A percentile compares a stretch with the other conserved stretches of the same genome.
These are phyloP conservation scores for Fusarium neocosmosporiellum DNA, from an alignment of 2,329 filamentous ascomycete species.

Conservation along the genomic window DNA sequence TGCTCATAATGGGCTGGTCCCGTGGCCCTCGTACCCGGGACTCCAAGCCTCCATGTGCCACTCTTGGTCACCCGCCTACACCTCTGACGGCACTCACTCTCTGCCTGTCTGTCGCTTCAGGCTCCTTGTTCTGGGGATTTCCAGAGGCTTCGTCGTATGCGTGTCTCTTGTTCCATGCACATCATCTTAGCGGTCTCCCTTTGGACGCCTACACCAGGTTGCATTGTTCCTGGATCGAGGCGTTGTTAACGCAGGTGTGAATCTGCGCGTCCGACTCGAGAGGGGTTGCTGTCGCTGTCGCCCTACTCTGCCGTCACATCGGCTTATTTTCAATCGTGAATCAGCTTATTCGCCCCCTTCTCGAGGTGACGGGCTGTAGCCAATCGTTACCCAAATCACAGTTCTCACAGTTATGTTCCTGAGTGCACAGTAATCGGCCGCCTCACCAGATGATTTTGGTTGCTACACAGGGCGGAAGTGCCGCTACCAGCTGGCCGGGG, in stretches of 20 bases:
- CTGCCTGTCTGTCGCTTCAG: slow-evolving; percentile 4
- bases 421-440: slow-evolving; percentile 8
- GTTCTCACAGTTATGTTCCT: not conserved
- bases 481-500: not conserved
- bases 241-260: slow-evolving; percentile 24
- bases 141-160: not conserved
- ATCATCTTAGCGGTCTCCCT: not conserved
- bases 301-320: not conserved
- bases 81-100: not conserved
- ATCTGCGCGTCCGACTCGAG: slow-evolving; percentile 1
- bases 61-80: slow-evolving; percentile 22
- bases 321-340: not conserved
- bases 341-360: not conserved
- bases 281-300: not conserved
- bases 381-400: slow-evolving; percentile 7
- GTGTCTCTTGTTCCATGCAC: slow-evolving; percentile 19
- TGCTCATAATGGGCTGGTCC: slow-evolving; percentile 29
- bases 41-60: slow-evolving; percentile 30
- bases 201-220: slow-evolving; percentile 9
- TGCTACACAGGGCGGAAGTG: not conserved
- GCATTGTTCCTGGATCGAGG: slow-evolving; percentile 32
- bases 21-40: slow-evolving; percentile 20
- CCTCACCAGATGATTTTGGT: slow-evolving; percentile 17
- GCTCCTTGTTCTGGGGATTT: not conserved
- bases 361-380: not conserved